phyloP scores from a whole-genome alignment of 2,329 filamentous ascomycete genomes.

The Xylariaceae sp. region DNA sequence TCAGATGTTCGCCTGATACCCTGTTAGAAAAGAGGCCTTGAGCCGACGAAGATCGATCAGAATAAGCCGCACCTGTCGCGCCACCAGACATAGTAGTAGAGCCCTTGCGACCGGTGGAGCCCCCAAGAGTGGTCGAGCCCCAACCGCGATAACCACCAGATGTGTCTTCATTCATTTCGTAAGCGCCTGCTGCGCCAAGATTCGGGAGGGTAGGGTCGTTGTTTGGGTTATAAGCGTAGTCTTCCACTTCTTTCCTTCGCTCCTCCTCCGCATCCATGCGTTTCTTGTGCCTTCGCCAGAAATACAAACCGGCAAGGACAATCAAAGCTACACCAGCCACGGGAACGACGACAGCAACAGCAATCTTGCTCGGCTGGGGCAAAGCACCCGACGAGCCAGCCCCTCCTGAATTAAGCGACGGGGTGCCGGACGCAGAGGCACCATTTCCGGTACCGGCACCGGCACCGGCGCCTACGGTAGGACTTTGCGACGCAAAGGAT shows the following conservation, averaged over 20 bases:
- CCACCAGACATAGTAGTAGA: slow-evolving; percentile 87
- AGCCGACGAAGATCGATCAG: slow-evolving; percentile 68
- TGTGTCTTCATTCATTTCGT: slow-evolving; percentile 75
- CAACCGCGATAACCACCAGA: slow-evolving; percentile 86
- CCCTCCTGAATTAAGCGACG: slow-evolving; percentile 20
- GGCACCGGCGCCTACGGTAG: slow-evolving; percentile 10
- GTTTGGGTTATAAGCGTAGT: slow-evolving; percentile 98
- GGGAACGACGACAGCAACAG: slow-evolving; percentile 89
- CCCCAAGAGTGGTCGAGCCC: slow-evolving; percentile 70
- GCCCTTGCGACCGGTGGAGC: slow-evolving; percentile 72
- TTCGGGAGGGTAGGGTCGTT: slow-evolving; percentile 73
- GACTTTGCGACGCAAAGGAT: slow-evolving; percentile 22
- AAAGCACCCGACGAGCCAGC: slow-evolving; percentile 42
- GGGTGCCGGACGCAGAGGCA: slow-evolving; percentile 21
- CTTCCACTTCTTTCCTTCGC: slow-evolving; percentile 91
- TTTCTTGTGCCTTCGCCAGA: slow-evolving; percentile 86
- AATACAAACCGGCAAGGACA: slow-evolving; percentile 69
- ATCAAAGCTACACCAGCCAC: slow-evolving; percentile 83
- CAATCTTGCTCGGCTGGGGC: slow-evolving; percentile 66
- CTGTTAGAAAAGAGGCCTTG: slow-evolving; percentile 63
- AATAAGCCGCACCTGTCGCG: slow-evolving; percentile 60
- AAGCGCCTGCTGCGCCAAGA: slow-evolving; percentile 49
- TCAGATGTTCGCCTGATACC: slow-evolving; percentile 64
- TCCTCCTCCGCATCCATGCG: slow-evolving; percentile 81
- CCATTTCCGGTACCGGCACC: slow-evolving; percentile 6